Percentiles rank a stretch among this genome's conserved stretches.
Evolutionary conservation across 148 eudicot genomes (phyloP).

Genomic region (Euryodendron excelsum): DNA sequence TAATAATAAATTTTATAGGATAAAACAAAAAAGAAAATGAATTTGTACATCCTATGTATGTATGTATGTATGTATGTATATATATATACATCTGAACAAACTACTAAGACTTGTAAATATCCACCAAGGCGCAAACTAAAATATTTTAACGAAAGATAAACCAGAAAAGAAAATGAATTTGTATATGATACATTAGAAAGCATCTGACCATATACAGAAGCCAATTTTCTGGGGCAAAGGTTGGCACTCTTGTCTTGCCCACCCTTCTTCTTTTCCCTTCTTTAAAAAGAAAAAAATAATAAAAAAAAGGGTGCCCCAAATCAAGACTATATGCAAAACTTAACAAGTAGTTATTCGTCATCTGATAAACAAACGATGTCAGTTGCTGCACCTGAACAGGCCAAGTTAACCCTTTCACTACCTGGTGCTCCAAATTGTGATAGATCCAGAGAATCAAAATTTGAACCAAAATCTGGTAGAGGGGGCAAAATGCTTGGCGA

Average conservation of each 20-base stretch:
- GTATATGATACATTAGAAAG: neutral
- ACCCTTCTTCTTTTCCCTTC: too few species aligned
- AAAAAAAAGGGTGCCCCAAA: too few species aligned
- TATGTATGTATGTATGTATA: too few species aligned
- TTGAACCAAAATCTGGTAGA: constrained; percentile 16
- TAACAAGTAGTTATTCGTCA: constrained; percentile 39
- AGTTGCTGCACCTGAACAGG: constrained; percentile 13
- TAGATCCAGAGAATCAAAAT: constrained; percentile 16
- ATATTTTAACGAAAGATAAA: too few species aligned
- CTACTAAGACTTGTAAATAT: too few species aligned
- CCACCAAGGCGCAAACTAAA: too few species aligned
- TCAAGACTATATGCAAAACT: neutral
- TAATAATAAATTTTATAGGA: too few species aligned
- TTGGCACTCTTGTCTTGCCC: neutral
- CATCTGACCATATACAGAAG: neutral
- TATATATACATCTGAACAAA: too few species aligned
- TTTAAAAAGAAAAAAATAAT: too few species aligned
- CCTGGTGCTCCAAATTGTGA: constrained; percentile 21
- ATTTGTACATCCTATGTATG: neutral
- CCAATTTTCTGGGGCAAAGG: neutral
- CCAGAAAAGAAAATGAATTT: too few species aligned
- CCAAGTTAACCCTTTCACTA: constrained; percentile 18
- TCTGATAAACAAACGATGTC: constrained; percentile 60
- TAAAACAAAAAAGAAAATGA: too few species aligned
- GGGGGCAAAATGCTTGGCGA: constrained; percentile 3